Evolutionary conservation across 1,284 basidiomycete species (phyloP), one percentile per base, ranked within the genome.

Genomic region (Quambalaria eucalypti): DNA sequence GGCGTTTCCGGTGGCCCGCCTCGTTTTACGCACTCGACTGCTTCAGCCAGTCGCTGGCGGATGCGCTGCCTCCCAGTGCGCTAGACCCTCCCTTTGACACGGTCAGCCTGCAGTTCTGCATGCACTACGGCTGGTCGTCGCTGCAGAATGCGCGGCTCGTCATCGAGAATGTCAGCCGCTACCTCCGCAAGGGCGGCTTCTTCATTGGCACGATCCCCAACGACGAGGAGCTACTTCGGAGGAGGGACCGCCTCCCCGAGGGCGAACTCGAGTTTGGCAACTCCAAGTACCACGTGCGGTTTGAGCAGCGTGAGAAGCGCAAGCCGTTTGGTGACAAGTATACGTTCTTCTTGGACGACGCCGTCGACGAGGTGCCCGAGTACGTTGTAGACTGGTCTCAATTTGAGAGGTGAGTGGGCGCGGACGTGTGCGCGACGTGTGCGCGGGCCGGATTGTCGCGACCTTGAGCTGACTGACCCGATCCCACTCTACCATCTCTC

Each of bases 41-140:
- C 76, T 98, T 88, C 74, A 80, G 81, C 77, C 81, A 85, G 61
- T 79, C 86, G 1, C 80, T 98, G 40, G 80, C 81, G 8, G 82
- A 83, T 47, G 84, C 81, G 16, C 81, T 96, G n/a, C 80, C 87
- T 0, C 80, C 81, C 0, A 78, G 82, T 14, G 78, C 82, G 81
- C 59, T 81, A 73, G 62, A 77, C 16, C 74, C 63, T 29, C 84
- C 83, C 10, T 96, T 96, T 73, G 92, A 97, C 75, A 89, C 89
- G 50, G 90, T 98, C 21, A 88, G 89, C 1, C 87, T 97, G 86
- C 95, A 99, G 75, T 99, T 99, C 77, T 98, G 93, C 78, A 95
- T 98, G 89, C 95, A 99, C 77, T 98, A 99, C 73, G 95, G 93
- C 7, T 98, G 97, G 76, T 91, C 97, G 74, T 86, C 82, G 38